Evolutionary conservation across 305 asterid genomes (phyloP).

Genomic region (Solanum hybrid): DNA sequence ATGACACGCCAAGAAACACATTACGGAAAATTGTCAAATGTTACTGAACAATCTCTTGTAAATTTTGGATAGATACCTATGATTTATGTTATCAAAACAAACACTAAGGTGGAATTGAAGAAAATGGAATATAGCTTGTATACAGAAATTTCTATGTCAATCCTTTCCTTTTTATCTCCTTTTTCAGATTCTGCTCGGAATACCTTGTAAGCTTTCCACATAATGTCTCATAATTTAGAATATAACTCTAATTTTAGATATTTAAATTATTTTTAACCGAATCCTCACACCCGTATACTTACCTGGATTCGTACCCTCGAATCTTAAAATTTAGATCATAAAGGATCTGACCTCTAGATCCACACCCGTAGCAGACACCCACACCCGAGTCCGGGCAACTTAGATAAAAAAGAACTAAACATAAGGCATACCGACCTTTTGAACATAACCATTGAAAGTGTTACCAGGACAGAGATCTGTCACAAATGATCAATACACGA

Average conservation of each 20-base stretch:
- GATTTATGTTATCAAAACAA: background rate
- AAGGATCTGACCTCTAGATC: background rate
- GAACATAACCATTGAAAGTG: background rate
- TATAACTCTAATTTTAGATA: background rate
- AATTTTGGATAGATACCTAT: background rate
- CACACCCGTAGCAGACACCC: background rate
- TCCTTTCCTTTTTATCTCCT: background rate
- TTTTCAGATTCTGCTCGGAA: background rate
- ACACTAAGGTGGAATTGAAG: background rate
- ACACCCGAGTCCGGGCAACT: background rate
- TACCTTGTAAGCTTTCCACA: background rate
- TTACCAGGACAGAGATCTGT: background rate
- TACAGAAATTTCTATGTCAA: background rate
- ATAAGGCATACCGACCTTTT: background rate
- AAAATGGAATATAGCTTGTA: background rate
- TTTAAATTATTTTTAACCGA: background rate
- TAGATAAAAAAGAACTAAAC: background rate
- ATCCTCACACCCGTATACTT: background rate
- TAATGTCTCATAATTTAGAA: background rate
- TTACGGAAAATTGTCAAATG: background rate
- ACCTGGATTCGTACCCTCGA: background rate
- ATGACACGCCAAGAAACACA: background rate
- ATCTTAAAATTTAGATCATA: background rate
- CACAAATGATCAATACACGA: background rate
- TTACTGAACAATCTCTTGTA: background rate